Base-by-base conservation (phyloP, 176 grass and related monocot genomes). In the Urochloa ruziziensis region DNA sequence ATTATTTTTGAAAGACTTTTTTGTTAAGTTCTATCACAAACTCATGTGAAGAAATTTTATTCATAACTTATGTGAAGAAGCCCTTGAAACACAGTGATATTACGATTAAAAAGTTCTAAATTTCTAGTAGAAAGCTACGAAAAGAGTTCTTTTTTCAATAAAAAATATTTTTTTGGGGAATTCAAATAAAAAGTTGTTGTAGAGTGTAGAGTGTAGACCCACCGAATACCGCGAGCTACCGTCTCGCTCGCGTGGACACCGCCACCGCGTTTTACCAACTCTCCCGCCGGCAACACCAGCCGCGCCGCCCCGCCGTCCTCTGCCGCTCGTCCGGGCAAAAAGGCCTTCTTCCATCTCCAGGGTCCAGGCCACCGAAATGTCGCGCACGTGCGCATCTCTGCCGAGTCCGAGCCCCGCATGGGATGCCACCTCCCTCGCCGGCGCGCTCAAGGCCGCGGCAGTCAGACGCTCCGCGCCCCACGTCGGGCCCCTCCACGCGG, bases 361-460 rank as follows among this genome's bases (percentile, higher is more conserved):
- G n/a, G n/a, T n/a, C n/a, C n/a, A n/a, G n/a, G 4, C 42, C 29
- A 19, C 11, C 27, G 39, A 10, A 59, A 80, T 75, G 85, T 3
- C 35, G 32, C 24, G 11, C 49, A 1, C 19, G 3, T 13, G 19
- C 36, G 15, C 39, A 13, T 16, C 58, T 25, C 11, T 28, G 58
- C 59, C 24, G 59, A 75, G 40, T 18, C 72, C 58, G 7, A 79
- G 18, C 77, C 2, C 42, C 1, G 25, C 71, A 36, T 86, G 89
- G 84, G 80, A 90, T 39, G 84, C 59, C 39, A 51, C 73, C 67
- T 83, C 84, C 5, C 66, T 90, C 46, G 79, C 80, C 80, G 69
- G 51, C 24, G 79, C 80, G 4, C 80, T 90, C 17, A 90, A 90
- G 40, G 33, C 68, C 42, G 84, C 67, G 40, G 67, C 60, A 7